Evolutionary conservation across 768 basidiomycete genomes (phyloP).

Genomic region (Hygrocybe coccinea): DNA sequence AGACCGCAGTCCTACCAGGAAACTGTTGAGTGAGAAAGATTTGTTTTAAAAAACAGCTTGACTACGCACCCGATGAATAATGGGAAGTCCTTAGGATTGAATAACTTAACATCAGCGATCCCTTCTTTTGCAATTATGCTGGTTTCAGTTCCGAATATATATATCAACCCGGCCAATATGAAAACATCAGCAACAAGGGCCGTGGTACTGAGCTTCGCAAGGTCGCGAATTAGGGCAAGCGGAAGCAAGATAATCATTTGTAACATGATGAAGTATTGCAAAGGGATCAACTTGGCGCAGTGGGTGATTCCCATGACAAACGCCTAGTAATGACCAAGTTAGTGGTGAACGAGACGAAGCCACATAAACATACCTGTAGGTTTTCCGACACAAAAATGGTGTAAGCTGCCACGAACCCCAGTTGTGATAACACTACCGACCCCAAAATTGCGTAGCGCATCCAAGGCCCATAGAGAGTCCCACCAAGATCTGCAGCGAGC

Average conservation of each 20-base stretch:
- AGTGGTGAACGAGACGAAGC: background rate
- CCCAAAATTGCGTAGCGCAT: conserved; percentile 86
- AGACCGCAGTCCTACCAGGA: conserved; percentile 78
- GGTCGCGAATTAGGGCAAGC: conserved; percentile 80
- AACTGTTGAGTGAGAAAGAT: conserved; percentile 7
- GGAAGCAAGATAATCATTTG: conserved; percentile 88
- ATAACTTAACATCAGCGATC: conserved; percentile 73
- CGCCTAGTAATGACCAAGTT: conserved; percentile 43
- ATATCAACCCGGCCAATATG: conserved; percentile 82
- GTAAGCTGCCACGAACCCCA: conserved; percentile 87
- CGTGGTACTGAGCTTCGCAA: conserved; percentile 91
- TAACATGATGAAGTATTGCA: conserved; percentile 75
- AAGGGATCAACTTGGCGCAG: conserved; percentile 61
- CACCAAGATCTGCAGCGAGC: conserved; percentile 73
- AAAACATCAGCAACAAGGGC: conserved; percentile 93
- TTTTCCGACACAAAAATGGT: conserved; percentile 96
- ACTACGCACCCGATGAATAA: conserved; percentile 78
- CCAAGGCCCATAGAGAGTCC: conserved; percentile 83
- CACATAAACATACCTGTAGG: conserved; percentile 44
- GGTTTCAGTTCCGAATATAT: conserved; percentile 86
- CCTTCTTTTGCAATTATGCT: conserved; percentile 62
- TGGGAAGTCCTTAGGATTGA: conserved; percentile 87
- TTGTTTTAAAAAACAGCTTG: background rate
- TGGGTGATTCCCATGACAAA: conserved; percentile 79
- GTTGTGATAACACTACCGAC: conserved; percentile 84